Evolutionary conservation across 306 rosid species (phyloP), one percentile per base, ranked within the genome.

Genomic region (Gleditsia sinensis): DNA sequence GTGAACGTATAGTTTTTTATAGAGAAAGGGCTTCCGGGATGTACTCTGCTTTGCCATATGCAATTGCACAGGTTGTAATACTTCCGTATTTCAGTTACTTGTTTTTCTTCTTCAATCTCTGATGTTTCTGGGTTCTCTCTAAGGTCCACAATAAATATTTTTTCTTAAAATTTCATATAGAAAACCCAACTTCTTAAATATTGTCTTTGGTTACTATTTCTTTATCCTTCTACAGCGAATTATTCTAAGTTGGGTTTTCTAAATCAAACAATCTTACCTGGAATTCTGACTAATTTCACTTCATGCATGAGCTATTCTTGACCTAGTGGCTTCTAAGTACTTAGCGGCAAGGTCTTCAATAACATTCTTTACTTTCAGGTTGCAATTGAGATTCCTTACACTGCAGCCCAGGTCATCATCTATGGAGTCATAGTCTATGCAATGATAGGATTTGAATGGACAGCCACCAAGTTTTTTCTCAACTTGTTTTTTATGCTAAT

Each of bases 401-500:
- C 69, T 0, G 23, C 61, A 34, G 13, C 43, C 49, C 80, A 62
- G 61, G 67, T 56, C 9, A 30, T 21, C 16, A 24, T 69, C 6
- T 42, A 42, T 20, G 73, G 43, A 0, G 6, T 23, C 40, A 50
- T 68, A 50, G 72, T 61, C 2, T 78, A 78, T 36, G 55, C 77
- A 57, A 79, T 78, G 71, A 40, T 55, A 73, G 81, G 75, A 46
- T 75, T 45, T 57, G 63, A 75, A 42, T 83, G 83, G 86, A 78
- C 78, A 19, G 78, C 81, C 8, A 49, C 27, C 43, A 83, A 83
- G 72, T 83, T 83, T 75, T 65, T 83, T 20, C 65, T 69, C 33
- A 54, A 70, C 78, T n/a, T 63, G 42, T 57, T 75, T 71, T 69
- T 55, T 49, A 28, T 55, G 64, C 78, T 74, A 65, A 17, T 78